phyloP scores from a whole-genome alignment of 2,329 filamentous ascomycete genomes.

The Ophiocordyceps camponoti-leonardi region DNA sequence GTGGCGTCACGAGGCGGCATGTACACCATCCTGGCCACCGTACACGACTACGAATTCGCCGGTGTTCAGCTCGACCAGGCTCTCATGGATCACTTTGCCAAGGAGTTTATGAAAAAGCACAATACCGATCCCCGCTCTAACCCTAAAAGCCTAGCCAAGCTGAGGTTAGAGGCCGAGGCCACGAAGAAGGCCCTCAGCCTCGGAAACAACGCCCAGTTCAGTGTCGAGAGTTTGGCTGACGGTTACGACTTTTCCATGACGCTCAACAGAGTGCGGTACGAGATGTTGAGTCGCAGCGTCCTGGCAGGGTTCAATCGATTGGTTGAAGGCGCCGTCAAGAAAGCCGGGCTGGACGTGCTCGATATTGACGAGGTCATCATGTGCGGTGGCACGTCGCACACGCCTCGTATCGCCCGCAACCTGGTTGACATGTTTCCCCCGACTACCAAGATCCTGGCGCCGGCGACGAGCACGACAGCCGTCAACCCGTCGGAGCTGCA shows the following conservation, averaged over 20 bases:
- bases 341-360: slow-evolving; percentile 79
- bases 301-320: slow-evolving; percentile 79
- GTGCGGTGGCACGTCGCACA: slow-evolving; percentile 82
- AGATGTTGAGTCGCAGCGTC: slow-evolving; percentile 72
- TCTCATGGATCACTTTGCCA: slow-evolving; percentile 89
- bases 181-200: slow-evolving; percentile 86
- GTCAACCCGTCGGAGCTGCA: slow-evolving; percentile 89
- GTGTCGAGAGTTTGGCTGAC: slow-evolving; percentile 76
- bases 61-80: slow-evolving; percentile 78
- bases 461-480: slow-evolving; percentile 57
- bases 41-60: slow-evolving; percentile 88
- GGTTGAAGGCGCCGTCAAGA: slow-evolving; percentile 71
- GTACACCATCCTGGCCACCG: slow-evolving; percentile 86
- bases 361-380: slow-evolving; percentile 93
- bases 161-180: slow-evolving; percentile 78
- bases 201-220: slow-evolving; percentile 77
- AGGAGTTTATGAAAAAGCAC: slow-evolving; percentile 98
- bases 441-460: slow-evolving; percentile 62
- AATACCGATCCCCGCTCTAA: slow-evolving; percentile 73
- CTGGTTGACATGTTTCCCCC: slow-evolving; percentile 66
- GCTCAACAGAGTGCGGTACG: slow-evolving; percentile 86
- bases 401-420: slow-evolving; percentile 77
- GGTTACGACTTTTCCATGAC: slow-evolving; percentile 84
- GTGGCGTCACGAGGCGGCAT: slow-evolving; percentile 85
- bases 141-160: slow-evolving; percentile 69